Evolutionary conservation across 805 yeast genomes (phyloP).

Genomic region (Limtongozyma cylindracea): DNA sequence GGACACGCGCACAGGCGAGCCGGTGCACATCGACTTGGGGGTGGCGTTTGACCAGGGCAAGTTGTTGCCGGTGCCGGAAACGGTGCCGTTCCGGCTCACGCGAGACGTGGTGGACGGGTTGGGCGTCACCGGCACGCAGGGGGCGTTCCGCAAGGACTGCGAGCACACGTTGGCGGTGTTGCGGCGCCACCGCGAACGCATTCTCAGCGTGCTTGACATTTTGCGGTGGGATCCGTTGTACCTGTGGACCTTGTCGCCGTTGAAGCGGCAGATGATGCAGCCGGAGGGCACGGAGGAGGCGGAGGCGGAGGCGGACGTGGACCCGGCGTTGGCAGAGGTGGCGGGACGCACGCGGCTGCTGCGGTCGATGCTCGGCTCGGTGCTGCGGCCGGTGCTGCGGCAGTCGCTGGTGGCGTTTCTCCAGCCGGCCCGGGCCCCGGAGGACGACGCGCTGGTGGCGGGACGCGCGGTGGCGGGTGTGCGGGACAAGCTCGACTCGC

Average conservation of each 20-base stretch:
- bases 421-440: too few species aligned
- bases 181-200: constrained; percentile 37
- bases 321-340: too few species aligned
- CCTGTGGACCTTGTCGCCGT: constrained; percentile 72
- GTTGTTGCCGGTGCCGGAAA: constrained; percentile 65
- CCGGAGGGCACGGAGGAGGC: background rate
- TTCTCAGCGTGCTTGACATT: constrained; percentile 64
- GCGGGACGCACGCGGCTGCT: too few species aligned
- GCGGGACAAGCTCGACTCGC: constrained; percentile 38
- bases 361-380: constrained; percentile 3
- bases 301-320: too few species aligned
- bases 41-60: constrained; percentile 92
- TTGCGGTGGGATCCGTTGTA: constrained; percentile 82
- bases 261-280: constrained; percentile 29
- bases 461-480: constrained; percentile 56
- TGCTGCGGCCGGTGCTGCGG: constrained; percentile 1
- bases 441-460: constrained; percentile 41
- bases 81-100: constrained; percentile 81
- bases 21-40: constrained; percentile 88
- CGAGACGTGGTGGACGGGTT: constrained; percentile 82
- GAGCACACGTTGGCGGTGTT: constrained; percentile 50
- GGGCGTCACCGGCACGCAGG: constrained; percentile 70
- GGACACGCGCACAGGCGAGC: constrained; percentile 71
- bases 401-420: too few species aligned
- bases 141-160: constrained; percentile 47